Base-by-base conservation (phyloP, 2,329 filamentous ascomycete species). In the Ascochyta pisi region DNA sequence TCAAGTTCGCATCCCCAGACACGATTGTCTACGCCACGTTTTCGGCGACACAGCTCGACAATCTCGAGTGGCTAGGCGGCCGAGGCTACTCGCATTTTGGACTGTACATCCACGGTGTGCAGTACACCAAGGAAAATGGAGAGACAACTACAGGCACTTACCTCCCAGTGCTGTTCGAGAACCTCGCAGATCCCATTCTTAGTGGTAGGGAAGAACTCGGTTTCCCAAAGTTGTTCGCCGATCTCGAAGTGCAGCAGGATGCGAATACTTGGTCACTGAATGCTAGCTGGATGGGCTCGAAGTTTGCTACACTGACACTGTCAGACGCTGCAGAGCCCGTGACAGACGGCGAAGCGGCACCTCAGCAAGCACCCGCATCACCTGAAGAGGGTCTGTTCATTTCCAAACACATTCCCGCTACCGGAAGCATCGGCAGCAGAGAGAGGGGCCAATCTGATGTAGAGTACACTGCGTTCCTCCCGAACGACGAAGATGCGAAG, bases 1-100 rank as follows among this genome's bases (percentile, higher is more conserved):
- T 76, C 40, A 64, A 64, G 16, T 80, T 80, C 60, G 69, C 63
- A 0, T 68, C 62, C 3, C 64, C 76, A 1, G 77, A 73, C 6
- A 79, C 77, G 0, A 57, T 73, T 3, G 75, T 67, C 6, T 73
- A 71, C 31, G 78, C 78, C 1, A 76, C 71, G 10, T 73, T 80
- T 49, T 66, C 69, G 0, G 67, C 72, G 19, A 77, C 76, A 2
- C 74, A 76, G 19, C 67, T 80, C 2, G 60, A 62, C 34, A 80
- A 81, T 0, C 81, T 89, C 77, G 77, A 82, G 27, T 89, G 86
- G 85, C 79, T 89, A 0, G 85, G 83, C 3, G 86, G 86, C 0
- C 49, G 74, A 0, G 85, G 86, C 0, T 89, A 89, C 66, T 80
- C 75, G 16, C 80, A 82, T 61, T 74, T 86, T 13, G 86, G 84